Percentiles rank a stretch among this genome's conserved stretches.
Conservation (phyloP, 192 early-diverging fungal genomes). For the Coemansia javaensis region DNA sequence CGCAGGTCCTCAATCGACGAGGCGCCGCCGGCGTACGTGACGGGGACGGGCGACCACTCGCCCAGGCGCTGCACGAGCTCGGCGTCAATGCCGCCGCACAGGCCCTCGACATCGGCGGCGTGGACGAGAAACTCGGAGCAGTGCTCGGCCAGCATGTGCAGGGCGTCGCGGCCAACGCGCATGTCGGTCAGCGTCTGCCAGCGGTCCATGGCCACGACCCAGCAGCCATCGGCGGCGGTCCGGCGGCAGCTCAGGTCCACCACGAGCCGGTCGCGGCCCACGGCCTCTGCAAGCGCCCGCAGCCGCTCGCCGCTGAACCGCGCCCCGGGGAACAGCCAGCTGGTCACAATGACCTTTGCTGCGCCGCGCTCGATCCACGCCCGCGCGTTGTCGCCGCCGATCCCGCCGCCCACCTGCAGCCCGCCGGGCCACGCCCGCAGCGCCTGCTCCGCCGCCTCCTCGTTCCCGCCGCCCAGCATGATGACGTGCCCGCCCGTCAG, state of each 20-base stretch:
- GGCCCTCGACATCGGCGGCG: conserved; percentile 96
- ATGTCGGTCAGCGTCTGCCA: conserved; percentile 96
- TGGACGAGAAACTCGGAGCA: conserved; percentile 94
- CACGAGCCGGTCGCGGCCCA: conserved; percentile 60
- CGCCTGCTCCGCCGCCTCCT: conserved; percentile 76
- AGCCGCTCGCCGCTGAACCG: conserved; percentile 68
- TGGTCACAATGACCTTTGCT: conserved; percentile 93
- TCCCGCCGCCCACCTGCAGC: conserved; percentile 94
- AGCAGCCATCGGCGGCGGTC: conserved; percentile 54
- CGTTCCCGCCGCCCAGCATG: conserved; percentile 86
- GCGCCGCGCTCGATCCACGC: conserved; percentile 85
- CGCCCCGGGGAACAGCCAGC: conserved; percentile 83
- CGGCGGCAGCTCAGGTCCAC: conserved; percentile 73
- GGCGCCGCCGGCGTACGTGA: conserved; percentile 91
- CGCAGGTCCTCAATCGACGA: conserved; percentile 62
- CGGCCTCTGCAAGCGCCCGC: conserved; percentile 19
- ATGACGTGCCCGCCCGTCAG: conserved; percentile 91
- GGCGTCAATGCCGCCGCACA: conserved; percentile 90
- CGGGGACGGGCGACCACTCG: conserved; percentile 80
- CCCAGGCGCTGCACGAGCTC: conserved; percentile 76
- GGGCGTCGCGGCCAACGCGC: conserved; percentile 60
- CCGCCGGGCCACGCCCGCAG: conserved; percentile 79
- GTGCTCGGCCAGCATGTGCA: conserved; percentile 55
- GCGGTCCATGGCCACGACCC: conserved; percentile 97
- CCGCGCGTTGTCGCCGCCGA: conserved; percentile 78